Percentiles rank a stretch among this genome's conserved stretches.
Conservation (phyloP, 345 rosid genomes). For the Melaleuca alternifolia region DNA sequence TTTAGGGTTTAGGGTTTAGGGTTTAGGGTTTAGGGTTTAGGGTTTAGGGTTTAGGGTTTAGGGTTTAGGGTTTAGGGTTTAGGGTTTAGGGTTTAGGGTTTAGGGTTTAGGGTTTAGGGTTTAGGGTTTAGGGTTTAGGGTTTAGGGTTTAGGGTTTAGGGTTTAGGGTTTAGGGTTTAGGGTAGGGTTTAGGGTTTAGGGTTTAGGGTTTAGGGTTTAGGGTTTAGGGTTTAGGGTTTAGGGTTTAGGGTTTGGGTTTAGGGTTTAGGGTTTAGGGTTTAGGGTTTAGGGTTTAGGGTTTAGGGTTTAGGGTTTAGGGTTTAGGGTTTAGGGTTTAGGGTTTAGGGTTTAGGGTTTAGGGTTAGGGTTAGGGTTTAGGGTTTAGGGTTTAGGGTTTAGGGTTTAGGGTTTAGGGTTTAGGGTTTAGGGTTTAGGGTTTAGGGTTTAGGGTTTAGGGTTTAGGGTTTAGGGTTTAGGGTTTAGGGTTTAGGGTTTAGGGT, state of each 20-base stretch:
- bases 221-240: background rate
- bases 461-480: background rate
- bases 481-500: background rate
- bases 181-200: conserved; percentile 5
- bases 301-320: conserved; percentile 1
- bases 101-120: conserved; percentile 7
- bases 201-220: conserved; percentile 4
- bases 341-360: conserved; percentile 1
- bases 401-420: background rate
- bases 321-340: conserved; percentile 1
- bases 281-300: conserved; percentile 1
- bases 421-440: background rate
- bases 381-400: background rate
- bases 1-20: conserved; percentile 1
- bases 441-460: background rate
- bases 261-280: background rate
- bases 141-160: conserved; percentile 1
- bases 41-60: conserved; percentile 4
- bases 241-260: background rate
- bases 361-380: background rate
- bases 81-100: conserved; percentile 12
- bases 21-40: conserved; percentile 4
- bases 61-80: conserved; percentile 12
- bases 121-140: conserved; percentile 3
- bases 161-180: conserved; percentile 5